Conservation (phyloP, 2,329 filamentous ascomycete species). For the Podosphaera fusca region DNA sequence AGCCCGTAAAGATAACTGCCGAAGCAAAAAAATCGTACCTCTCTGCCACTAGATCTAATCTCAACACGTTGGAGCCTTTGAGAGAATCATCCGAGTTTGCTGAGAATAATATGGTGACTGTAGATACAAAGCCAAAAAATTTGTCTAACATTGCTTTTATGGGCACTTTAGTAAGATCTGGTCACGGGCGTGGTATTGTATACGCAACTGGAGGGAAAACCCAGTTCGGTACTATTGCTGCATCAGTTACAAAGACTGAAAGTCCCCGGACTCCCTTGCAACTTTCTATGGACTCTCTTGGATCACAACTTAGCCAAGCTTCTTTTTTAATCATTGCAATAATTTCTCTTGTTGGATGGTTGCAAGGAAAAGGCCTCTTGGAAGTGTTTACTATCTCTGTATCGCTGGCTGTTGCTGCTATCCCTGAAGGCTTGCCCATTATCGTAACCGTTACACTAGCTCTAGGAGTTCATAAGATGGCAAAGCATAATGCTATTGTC, state of each 20-base stretch:
- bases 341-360: conserved; percentile 73
- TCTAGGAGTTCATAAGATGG: conserved; percentile 89
- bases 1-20: conserved; percentile 61
- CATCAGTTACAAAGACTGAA: conserved; percentile 83
- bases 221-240: conserved; percentile 88
- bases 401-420: conserved; percentile 84
- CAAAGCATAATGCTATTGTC: conserved; percentile 82
- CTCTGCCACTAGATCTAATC: conserved; percentile 12
- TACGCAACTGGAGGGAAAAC: conserved; percentile 86
- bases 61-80: conserved; percentile 17
- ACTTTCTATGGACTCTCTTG: conserved; percentile 90
- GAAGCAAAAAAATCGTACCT: conserved; percentile 26
- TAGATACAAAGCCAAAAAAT: conserved; percentile 46
- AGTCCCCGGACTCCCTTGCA: conserved; percentile 86
- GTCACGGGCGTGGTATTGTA: conserved; percentile 89
- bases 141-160: conserved; percentile 91
- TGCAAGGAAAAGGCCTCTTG: conserved; percentile 70
- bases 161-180: conserved; percentile 87
- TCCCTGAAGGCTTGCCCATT: conserved; percentile 87
- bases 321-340: conserved; percentile 87
- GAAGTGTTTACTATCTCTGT: conserved; percentile 98
- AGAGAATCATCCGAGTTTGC: conserved; percentile 31
- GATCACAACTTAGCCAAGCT: conserved; percentile 86
- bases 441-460: conserved; percentile 95
- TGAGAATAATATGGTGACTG: conserved; percentile 32